Base-by-base conservation (phyloP, 1,284 basidiomycete genomes). In the Ganoderma multipileum region DNA sequence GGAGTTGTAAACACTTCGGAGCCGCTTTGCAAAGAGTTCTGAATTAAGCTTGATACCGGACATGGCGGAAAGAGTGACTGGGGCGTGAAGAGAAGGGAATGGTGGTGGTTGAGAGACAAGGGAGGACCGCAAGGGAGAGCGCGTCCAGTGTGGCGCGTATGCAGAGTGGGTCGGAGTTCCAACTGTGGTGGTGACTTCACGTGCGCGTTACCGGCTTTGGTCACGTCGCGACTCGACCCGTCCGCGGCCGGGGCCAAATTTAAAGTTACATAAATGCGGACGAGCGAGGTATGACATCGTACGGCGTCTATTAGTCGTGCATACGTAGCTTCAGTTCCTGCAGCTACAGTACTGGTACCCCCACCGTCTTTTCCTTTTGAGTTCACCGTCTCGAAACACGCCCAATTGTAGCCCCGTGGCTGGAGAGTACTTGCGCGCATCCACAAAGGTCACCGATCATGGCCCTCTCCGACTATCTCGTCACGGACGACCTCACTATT, bases 401-500 rank as follows among this genome's bases (percentile, higher is more conserved):
- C 6, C 23, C 38, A 60, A 38, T 9, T 41, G n/a, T 16, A 18
- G 16, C 23, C 55, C 33, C 38, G 6, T 18, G 3, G 5, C 23
- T 9, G 23, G 3, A 41, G 12, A 2, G 23, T 30, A 30, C 52
- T 54, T 16, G 50, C 50, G 61, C 12, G 30, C 50, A 4, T n/a
- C 16, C 23, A 26, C 38, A 4, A 36, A 39, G 16, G 50, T 39
- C 44, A 26, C 28, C 67, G 26, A 57, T 61, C 67, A 86, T 86
- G 85, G 75, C 81, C 1, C 59, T 86, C 36, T 76, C 81, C 9
- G 85, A 90, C 71, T 88, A 88, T 71, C 81, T 93, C 30, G 86
- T 86, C 76, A 92, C 91, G 2, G 91, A 94, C 80, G 91, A 93
- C 80, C 81, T 92, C 68, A 93, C 92, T 38, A 87, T 93, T 68